A percentile compares a stretch with the other conserved stretches of the same genome.
Evolutionary conservation across 768 basidiomycete species (phyloP).

Genomic region (Gymnopilus dilepis): DNA sequence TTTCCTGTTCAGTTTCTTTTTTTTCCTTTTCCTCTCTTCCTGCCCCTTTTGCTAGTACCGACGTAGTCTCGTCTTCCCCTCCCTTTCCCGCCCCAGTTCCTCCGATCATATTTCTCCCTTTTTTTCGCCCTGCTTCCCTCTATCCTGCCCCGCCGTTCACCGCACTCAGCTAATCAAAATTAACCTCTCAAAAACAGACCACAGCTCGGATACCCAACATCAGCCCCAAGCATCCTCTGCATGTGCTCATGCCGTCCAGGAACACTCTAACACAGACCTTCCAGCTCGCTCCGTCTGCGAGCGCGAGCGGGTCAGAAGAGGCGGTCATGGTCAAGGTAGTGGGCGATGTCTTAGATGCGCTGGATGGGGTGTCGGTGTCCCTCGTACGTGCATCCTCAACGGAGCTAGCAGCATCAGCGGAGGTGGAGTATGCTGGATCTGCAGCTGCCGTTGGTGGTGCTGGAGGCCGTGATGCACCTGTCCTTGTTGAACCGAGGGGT

Average conservation of each 20-base stretch:
- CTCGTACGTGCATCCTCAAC: no score
- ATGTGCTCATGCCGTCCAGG: conserved; percentile 58
- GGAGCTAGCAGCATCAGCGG: no score
- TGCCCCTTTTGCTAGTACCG: no score
- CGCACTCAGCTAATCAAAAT: background rate
- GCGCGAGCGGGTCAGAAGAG: no score
- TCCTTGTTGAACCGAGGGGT: no score
- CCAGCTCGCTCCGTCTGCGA: background rate
- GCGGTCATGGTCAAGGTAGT: no score
- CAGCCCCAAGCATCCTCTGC: conserved; percentile 43
- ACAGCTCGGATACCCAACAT: conserved; percentile 39
- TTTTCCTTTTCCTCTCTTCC: background rate
- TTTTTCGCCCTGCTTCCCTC: background rate
- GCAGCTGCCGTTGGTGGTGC: no score
- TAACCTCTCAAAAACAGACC: conserved; percentile 23
- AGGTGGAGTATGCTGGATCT: no score
- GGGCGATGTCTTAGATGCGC: background rate
- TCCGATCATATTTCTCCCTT: background rate
- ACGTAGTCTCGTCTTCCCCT: no score
- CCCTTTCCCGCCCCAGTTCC: conserved; percentile 9
- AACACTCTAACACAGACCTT: conserved; percentile 48
- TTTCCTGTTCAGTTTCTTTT: background rate
- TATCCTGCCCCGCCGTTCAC: background rate
- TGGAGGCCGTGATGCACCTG: no score
- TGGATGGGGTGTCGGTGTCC: no score